phyloP scores from a whole-genome alignment of 441 rosid species.

The Corymbia citriodora region DNA sequence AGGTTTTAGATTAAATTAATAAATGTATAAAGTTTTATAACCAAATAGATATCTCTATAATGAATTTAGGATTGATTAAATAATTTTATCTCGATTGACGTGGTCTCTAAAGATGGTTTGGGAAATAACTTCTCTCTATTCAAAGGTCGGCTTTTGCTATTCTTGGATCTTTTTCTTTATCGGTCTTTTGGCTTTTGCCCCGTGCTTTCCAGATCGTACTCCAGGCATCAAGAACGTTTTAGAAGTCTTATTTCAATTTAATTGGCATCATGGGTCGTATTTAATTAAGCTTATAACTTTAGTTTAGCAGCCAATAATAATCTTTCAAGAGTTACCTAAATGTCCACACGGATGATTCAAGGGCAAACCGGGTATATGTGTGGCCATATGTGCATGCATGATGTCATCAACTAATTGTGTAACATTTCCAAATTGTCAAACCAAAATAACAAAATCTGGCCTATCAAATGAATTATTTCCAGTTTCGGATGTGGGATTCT shows the following conservation, averaged over 20 bases:
- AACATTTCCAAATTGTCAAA: background rate
- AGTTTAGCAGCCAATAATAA: background rate
- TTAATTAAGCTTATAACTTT: background rate
- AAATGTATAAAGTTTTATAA: background rate
- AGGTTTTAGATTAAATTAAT: rapidly evolving
- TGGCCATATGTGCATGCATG: background rate
- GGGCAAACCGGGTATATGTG: background rate
- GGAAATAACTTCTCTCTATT: background rate
- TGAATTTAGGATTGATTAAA: rapidly evolving
- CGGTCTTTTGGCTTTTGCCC: background rate
- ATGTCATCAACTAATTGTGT: background rate
- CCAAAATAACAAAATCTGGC: background rate
- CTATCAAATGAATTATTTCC: background rate
- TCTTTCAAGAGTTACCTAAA: background rate
- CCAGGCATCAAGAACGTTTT: background rate
- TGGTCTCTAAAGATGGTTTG: background rate
- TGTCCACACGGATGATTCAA: background rate
- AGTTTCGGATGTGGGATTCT: background rate
- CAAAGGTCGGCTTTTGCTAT: background rate
- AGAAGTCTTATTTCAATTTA: background rate
- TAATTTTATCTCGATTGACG: background rate
- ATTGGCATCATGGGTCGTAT: background rate
- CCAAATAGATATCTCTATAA: background rate
- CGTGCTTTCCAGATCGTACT: background rate
- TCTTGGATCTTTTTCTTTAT: background rate